Evolutionary conservation across 2,329 filamentous ascomycete genomes (phyloP).

Genomic region (Neobulgaria alba): DNA sequence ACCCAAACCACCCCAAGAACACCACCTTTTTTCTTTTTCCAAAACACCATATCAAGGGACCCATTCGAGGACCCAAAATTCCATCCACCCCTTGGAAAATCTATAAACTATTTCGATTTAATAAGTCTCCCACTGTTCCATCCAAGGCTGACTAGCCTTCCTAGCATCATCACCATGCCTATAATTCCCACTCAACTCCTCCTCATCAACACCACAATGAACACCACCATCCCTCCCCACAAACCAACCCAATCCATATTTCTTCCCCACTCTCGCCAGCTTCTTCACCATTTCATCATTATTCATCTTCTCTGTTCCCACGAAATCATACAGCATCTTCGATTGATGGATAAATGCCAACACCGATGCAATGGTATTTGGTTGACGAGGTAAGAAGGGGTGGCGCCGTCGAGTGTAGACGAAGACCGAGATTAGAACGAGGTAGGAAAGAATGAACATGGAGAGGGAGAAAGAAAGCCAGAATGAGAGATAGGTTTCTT

Average conservation of each 20-base stretch:
- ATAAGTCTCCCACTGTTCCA: conserved; percentile 24
- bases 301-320: conserved; percentile 51
- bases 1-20: too few relatives aligned
- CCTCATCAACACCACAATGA: conserved; percentile 72
- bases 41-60: too few relatives aligned
- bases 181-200: conserved; percentile 58
- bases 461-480: conserved; percentile 55
- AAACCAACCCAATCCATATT: conserved; percentile 73
- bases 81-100: neutral
- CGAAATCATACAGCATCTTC: conserved; percentile 71
- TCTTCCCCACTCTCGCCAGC: conserved; percentile 53
- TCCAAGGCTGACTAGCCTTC: conserved; percentile 26
- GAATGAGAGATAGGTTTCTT: conserved; percentile 56
- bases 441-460: conserved; percentile 48
- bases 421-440: conserved; percentile 48
- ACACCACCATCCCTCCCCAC: conserved; percentile 60
- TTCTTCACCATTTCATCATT: conserved; percentile 52
- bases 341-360: conserved; percentile 72
- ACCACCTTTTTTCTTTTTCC: too few relatives aligned
- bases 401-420: conserved; percentile 56
- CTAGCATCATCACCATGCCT: conserved; percentile 39
- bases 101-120: conserved; percentile 8
- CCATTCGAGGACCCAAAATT: too few relatives aligned
- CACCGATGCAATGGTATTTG: conserved; percentile 68
- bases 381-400: conserved; percentile 68